Evolutionary conservation across 495 filamentous ascomycete genomes (phyloP).

Genomic region (Xylaria telfairii): DNA sequence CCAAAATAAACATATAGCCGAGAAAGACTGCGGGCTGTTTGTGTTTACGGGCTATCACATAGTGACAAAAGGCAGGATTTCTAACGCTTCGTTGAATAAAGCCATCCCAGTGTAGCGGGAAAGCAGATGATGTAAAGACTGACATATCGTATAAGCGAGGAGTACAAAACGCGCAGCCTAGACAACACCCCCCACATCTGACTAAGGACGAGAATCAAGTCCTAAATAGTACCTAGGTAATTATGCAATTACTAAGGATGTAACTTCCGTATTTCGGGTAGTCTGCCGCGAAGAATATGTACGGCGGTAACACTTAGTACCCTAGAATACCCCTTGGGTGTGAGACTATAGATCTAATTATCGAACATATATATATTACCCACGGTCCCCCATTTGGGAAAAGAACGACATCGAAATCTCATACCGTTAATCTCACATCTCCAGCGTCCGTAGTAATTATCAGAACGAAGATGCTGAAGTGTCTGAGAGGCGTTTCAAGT

Average conservation of each 20-base stretch:
- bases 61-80: too few species aligned
- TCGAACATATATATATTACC: background rate
- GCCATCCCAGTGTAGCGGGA: too few species aligned
- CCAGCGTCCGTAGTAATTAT: background rate
- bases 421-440: background rate
- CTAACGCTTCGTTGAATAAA: too few species aligned
- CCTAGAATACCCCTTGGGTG: background rate
- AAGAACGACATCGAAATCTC: background rate
- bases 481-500: background rate
- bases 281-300: background rate
- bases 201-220: background rate
- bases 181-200: background rate
- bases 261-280: background rate
- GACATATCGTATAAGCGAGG: background rate
- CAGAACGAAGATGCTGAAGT: background rate
- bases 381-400: background rate
- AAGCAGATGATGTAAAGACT: background rate
- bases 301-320: background rate
- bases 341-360: background rate
- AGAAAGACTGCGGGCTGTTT: too few species aligned
- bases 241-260: background rate
- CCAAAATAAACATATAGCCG: too few species aligned
- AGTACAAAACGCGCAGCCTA: background rate
- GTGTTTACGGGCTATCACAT: too few species aligned
- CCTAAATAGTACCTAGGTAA: too few species aligned